Base-by-base conservation (phyloP, 495 filamentous ascomycete genomes). In the Aspergillus diversus region DNA sequence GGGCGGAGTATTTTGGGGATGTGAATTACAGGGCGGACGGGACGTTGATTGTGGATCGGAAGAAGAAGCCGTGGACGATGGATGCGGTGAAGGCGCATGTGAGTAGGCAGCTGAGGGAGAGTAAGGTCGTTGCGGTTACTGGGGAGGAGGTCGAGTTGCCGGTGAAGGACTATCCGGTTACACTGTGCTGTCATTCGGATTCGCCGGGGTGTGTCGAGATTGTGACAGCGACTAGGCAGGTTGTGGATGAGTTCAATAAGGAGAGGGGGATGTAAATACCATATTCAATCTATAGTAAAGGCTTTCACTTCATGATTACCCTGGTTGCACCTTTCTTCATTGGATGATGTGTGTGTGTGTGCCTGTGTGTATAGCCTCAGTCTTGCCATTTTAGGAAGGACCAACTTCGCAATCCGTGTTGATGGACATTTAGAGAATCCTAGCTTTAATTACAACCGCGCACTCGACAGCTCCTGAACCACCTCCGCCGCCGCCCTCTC, bases 1-100 rank as follows among this genome's bases (percentile, higher is more conserved):
- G 76, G 48, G 84, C 83, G 33, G 84, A 88, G 67, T 70, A 86
- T 35, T 87, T 84, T 67, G 80, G 76, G 0, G 86, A 88, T 70
- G 80, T 87, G 27, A 83, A 86, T 52, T 88, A 88, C 63, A 78
- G 77, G 62, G 64, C 74, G 5, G 71, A 81, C 55, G 79, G 76
- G 33, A 81, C 74, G 66, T 69, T 85, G 48, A 73, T 84, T 8
- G 83, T 85, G 54, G 84, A 83, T 63, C 80, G 83, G 15, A 82
- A 84, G 70, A 85, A 85, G 71, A 83, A 84, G 54, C 75, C 81
- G 1, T 84, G 82, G 79, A 76, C 78, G 35, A 58, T 71, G 3
- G 75, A 77, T 7, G 77, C 80, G 37, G 77, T 79, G 3, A 71
- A 78, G 68, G 73, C 71, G 61, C 81, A 83, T 65, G 77, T 85